Conservation (phyloP, 305 asterid species). For the Lippia alba region DNA sequence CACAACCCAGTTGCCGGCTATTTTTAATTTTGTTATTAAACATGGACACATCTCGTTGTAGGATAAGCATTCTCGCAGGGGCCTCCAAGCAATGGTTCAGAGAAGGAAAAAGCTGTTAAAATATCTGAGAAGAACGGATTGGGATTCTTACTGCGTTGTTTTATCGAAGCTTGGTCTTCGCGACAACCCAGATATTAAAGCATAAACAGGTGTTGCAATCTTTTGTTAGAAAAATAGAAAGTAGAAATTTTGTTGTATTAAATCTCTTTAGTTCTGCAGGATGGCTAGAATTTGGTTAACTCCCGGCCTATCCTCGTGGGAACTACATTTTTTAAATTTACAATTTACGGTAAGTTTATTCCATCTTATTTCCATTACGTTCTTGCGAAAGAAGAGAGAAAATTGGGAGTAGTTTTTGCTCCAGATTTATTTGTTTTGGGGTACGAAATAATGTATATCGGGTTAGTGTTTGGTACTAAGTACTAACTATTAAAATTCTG, state of each 20-base stretch:
- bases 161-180: conserved; percentile 76
- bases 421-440: too few relatives aligned
- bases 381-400: too few relatives aligned
- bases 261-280: neutral
- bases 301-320: neutral
- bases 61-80: conserved; percentile 88
- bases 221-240: conserved; percentile 19
- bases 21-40: neutral
- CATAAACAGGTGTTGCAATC: conserved; percentile 1
- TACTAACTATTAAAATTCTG: too few relatives aligned
- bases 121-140: conserved; percentile 75
- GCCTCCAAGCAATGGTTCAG: conserved; percentile 75
- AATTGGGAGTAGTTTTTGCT: too few relatives aligned
- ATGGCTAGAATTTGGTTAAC: neutral
- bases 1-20: neutral
- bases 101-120: conserved; percentile 72
- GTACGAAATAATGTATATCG: too few relatives aligned
- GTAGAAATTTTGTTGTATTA: neutral
- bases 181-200: conserved; percentile 52
- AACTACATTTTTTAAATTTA: too few relatives aligned
- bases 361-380: too few relatives aligned
- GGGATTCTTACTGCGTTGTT: conserved; percentile 75
- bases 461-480: too few relatives aligned
- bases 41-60: conserved; percentile 24
- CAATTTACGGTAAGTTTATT: too few relatives aligned